Evolutionary conservation across 441 rosid genomes (phyloP).

Genomic region (Syzygium syzygioides): DNA sequence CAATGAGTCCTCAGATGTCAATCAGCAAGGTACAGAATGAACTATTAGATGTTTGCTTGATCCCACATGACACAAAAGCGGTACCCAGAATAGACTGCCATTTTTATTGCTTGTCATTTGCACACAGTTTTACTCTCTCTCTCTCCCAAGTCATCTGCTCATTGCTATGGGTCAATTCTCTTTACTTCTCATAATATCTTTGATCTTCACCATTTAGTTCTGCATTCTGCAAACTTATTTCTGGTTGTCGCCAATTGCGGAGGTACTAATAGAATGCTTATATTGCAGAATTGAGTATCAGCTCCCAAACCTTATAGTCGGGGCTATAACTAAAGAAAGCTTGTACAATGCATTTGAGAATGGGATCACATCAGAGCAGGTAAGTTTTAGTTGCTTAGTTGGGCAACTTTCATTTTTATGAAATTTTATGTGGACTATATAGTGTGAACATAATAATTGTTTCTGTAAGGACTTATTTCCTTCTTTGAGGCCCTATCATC

Average conservation of each 20-base stretch:
- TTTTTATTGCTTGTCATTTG: not conserved
- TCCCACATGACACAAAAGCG: not conserved
- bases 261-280: conserved; percentile 4
- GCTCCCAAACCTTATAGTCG: conserved; percentile 91
- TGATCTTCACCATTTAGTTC: not conserved
- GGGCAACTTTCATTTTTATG: not conserved
- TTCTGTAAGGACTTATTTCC: not conserved
- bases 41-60: not conserved
- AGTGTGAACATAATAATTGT: not conserved
- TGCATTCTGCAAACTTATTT: not conserved
- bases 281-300: conserved; percentile 83
- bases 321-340: conserved; percentile 87
- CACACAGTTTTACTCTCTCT: not conserved
- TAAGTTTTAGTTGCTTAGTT: conserved; percentile 6
- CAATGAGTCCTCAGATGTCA: not conserved
- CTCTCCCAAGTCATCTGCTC: not conserved
- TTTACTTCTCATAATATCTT: not conserved
- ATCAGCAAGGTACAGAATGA: not conserved
- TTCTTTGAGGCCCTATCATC: not conserved
- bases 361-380: conserved; percentile 93
- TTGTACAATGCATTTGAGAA: conserved; percentile 84
- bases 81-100: not conserved
- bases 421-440: not conserved
- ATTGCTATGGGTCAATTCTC: not conserved
- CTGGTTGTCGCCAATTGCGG: not conserved